These are phyloP conservation scores for Amaranthus cruentus DNA, from an alignment of 148 eudicot genomes.

Conservation along the genomic window DNA sequence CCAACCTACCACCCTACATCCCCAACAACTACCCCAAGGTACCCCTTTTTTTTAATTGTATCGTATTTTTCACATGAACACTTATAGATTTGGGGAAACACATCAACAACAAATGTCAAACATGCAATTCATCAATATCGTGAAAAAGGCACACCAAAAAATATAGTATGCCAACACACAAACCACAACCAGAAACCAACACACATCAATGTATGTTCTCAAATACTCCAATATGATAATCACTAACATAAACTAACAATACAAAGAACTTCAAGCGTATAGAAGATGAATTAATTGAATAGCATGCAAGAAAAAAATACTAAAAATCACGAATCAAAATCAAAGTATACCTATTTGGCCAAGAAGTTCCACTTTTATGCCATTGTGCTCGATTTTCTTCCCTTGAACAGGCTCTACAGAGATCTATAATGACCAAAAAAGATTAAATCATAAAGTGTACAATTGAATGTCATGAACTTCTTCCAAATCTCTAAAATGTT, in stretches of 20 bases:
- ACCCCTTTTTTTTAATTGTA: too few species aligned
- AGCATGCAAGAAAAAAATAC: not conserved
- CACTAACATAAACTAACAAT: not conserved
- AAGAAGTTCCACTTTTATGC: constrained; percentile 94
- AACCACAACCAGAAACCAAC: not conserved
- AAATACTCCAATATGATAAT: not conserved
- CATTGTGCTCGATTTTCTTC: constrained; percentile 95
- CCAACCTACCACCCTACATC: too few species aligned
- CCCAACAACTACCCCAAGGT: too few species aligned
- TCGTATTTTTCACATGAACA: not conserved
- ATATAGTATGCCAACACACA: not conserved
- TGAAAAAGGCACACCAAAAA: not conserved
- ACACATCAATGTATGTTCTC: not conserved
- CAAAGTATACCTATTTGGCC: constrained; percentile 80
- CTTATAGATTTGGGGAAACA: constrained; percentile 9
- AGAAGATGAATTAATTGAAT: not conserved
- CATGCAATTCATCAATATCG: not conserved
- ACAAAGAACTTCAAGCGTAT: too few species aligned
- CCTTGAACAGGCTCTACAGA: constrained; percentile 86
- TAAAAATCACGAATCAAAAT: not conserved
- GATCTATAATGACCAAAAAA: constrained; percentile 43
- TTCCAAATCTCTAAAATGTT: not conserved
- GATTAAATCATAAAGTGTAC: constrained; percentile 10
- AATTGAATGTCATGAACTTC: not conserved
- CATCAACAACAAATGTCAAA: constrained; percentile 1